phyloP scores from a whole-genome alignment of 2,329 filamentous ascomycete genomes.

The Colletotrichum limetticola region DNA sequence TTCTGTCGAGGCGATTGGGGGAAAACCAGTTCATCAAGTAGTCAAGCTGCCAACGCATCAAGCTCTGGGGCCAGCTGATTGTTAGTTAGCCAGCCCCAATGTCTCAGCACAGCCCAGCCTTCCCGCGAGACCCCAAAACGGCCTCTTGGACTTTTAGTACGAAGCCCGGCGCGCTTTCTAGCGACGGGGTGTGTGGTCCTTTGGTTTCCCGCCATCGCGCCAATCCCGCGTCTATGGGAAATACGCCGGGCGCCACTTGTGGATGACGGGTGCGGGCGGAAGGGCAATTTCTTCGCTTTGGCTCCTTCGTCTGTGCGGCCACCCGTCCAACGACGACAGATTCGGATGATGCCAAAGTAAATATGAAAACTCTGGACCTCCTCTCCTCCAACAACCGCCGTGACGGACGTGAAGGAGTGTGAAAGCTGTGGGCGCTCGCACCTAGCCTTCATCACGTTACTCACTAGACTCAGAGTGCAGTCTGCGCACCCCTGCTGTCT shows the following conservation, averaged over 20 bases:
- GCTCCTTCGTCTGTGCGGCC: slow-evolving; percentile 11
- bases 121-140: neutral
- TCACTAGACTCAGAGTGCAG: slow-evolving; percentile 36
- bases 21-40: slow-evolving; percentile 7
- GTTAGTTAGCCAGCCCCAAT: neutral
- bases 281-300: neutral
- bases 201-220: slow-evolving; percentile 37
- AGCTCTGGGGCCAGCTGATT: slow-evolving; percentile 12
- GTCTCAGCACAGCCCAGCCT: slow-evolving; percentile 21
- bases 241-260: slow-evolving; percentile 3
- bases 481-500: slow-evolving; percentile 41
- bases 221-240: slow-evolving; percentile 42
- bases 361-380: neutral
- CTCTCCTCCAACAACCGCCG: slow-evolving; percentile 7
- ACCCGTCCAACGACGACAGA: neutral
- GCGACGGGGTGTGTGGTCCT: neutral
- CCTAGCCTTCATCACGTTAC: slow-evolving; percentile 47
- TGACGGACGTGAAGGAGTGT: slow-evolving; percentile 24
- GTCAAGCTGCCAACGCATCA: slow-evolving; percentile 25
- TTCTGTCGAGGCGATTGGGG: neutral
- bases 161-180: neutral
- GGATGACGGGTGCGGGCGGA: neutral
- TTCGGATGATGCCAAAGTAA: neutral
- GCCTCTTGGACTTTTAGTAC: neutral
- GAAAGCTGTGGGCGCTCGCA: slow-evolving; percentile 38